phyloP scores from a whole-genome alignment of 176 grass and related monocot genomes.

The Juncus effusus region DNA sequence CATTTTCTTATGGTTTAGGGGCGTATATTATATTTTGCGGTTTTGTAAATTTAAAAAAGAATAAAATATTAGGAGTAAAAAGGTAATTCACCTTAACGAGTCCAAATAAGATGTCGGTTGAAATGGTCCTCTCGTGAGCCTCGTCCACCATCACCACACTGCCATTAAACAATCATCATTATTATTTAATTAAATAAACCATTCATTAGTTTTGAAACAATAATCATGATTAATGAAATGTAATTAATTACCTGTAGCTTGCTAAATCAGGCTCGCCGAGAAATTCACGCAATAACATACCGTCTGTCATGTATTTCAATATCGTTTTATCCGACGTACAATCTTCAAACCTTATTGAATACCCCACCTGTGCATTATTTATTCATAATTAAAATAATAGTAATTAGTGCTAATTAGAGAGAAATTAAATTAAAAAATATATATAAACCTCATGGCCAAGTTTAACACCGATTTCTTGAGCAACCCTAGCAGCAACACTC shows the following conservation, averaged over 20 bases:
- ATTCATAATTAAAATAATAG: constrained; percentile 7
- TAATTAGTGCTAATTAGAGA: constrained; percentile 13
- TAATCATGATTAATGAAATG: not conserved
- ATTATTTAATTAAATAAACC: not conserved
- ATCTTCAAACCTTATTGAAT: constrained; percentile 98
- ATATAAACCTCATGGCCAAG: constrained; percentile 83
- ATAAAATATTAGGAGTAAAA: not conserved
- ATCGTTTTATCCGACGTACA: constrained; percentile 96
- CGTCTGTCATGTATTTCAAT: constrained; percentile 97
- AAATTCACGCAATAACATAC: constrained; percentile 93
- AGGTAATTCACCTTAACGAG: constrained; percentile 63
- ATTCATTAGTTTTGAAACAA: not conserved
- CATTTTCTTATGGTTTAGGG: no score
- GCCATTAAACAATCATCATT: constrained; percentile 27
- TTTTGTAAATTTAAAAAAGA: not conserved
- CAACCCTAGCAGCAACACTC: constrained; percentile 90
- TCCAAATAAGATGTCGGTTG: constrained; percentile 96
- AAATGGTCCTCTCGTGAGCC: constrained; percentile 89
- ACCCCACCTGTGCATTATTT: constrained; percentile 64
- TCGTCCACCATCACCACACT: constrained; percentile 98
- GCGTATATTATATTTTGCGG: no score
- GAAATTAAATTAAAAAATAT: not conserved
- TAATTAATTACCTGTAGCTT: constrained; percentile 58
- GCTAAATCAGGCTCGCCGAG: constrained; percentile 95
- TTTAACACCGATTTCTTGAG: constrained; percentile 96